These are phyloP conservation scores for Uncinocarpus reesii DNA, from an alignment of 2,329 filamentous ascomycete species.

Conservation along the genomic window DNA sequence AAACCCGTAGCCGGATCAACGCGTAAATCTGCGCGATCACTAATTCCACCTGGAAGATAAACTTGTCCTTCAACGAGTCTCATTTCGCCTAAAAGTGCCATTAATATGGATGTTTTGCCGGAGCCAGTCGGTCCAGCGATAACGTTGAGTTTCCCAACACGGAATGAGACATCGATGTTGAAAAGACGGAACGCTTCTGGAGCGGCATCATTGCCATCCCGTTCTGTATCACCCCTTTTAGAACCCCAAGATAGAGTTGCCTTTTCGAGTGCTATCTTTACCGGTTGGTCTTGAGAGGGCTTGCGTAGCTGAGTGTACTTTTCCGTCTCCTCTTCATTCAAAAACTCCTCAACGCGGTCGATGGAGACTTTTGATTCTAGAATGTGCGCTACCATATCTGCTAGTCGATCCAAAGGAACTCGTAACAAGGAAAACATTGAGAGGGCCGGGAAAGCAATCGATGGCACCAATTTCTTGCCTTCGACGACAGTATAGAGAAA, in stretches of 20 bases:
- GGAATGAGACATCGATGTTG: conserved; percentile 72
- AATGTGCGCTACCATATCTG: conserved; percentile 97
- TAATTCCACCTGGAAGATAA: conserved; percentile 72
- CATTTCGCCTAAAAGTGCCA: conserved; percentile 97
- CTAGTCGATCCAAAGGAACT: conserved; percentile 86
- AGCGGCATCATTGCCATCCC: conserved; percentile 46
- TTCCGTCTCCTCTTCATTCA: conserved; percentile 87
- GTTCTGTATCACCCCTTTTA: conserved; percentile 44
- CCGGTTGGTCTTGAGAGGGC: conserved; percentile 56
- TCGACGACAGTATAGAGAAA: conserved; percentile 85
- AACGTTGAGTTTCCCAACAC: conserved; percentile 77
- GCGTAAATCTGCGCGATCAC: conserved; percentile 67
- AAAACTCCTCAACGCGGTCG: conserved; percentile 88
- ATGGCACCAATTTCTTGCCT: conserved; percentile 78
- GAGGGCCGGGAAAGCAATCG: conserved; percentile 88
- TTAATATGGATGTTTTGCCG: conserved; percentile 89
- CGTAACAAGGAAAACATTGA: conserved; percentile 91
- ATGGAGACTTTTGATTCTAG: conserved; percentile 96
- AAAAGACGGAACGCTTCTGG: conserved; percentile 73
- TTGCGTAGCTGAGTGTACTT: conserved; percentile 80
- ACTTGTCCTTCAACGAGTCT: conserved; percentile 69
- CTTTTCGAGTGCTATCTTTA: conserved; percentile 72
- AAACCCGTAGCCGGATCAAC: conserved; percentile 74
- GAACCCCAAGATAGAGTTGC: conserved; percentile 85
- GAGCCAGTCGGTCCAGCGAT: conserved; percentile 88